Base-by-base conservation (phyloP, 2,329 filamentous ascomycete species). In the Pleomassaria siparia region DNA sequence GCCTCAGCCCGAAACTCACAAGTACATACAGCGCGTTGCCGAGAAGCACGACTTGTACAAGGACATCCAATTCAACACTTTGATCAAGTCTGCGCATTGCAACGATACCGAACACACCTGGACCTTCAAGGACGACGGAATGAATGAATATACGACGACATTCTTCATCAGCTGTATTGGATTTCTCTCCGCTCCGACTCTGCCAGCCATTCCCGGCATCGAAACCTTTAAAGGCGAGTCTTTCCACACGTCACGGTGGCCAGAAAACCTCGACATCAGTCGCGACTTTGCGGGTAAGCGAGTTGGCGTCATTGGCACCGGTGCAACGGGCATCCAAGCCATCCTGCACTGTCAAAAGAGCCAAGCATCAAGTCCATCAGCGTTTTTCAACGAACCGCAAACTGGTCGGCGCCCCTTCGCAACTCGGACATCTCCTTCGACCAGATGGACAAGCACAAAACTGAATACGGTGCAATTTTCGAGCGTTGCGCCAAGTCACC, bases 291-390 rank as follows among this genome's bases (percentile, higher is more conserved):
- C 33, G 6, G 29, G 37, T 44, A 85, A 85, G 61, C 73, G 75
- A 15, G 75, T 80, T 42, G 83, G 78, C 10, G 74, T 86, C 52
- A 80, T 86, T 37, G 83, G 83, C 13, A 85, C 80, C 0, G 83
- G 83, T 2, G 78, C 82, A 0, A 80, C 80, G 0, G 83, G 82
- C 0, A 78, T 85, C 1, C 83, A 86, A 54, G 77, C 83, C 29
- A 51, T 51, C 16, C 56, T 9, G 50, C 50, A 9, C 33, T 59
- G 18, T 50, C 50, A 3, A 55, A 50, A 30, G 35, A 36, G 10
- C 21, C 39, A n/a, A 30, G 12, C 33, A 18, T 54, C 28, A 28
- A 47, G 20, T 50, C 47, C 4, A 32, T 49, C 9, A 41, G n/a
- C 15, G 49, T 51, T 18, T 51, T 51, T 66, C 82, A 86, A 58